Conservation (phyloP, 495 filamentous ascomycete species). For the Glarea lozoyensis region DNA sequence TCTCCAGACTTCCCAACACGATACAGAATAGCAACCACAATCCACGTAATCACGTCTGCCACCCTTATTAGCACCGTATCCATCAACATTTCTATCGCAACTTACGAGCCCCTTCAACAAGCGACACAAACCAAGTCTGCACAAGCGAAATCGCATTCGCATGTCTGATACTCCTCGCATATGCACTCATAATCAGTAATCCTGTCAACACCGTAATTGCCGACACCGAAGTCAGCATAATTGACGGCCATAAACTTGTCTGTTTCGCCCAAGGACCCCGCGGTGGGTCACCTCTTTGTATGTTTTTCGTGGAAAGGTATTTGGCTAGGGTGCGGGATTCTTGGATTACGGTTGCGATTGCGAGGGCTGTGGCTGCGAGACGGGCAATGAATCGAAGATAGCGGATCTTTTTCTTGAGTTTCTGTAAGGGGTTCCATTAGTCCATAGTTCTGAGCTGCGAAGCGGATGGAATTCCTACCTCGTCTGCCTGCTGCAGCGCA, state of each 20-base stretch:
- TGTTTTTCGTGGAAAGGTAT: constrained; percentile 2
- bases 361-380: constrained; percentile 1
- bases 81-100: no score
- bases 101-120: constrained; percentile 2
- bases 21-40: constrained; percentile 12
- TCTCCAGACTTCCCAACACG: constrained; percentile 7
- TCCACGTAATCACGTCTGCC: constrained; percentile 8
- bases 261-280: constrained; percentile 12
- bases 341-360: constrained; percentile 2
- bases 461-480: no score
- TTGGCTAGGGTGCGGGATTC: constrained; percentile 5
- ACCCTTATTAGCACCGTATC: no score
- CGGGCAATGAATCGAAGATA: constrained; percentile 6
- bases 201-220: constrained; percentile 7
- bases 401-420: constrained; percentile 9
- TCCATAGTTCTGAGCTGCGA: no score
- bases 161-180: constrained; percentile 1
- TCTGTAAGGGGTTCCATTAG: no score
- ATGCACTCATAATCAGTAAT: constrained; percentile 1
- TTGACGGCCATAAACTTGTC: constrained; percentile 10
- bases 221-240: constrained; percentile 4
- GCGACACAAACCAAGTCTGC: neutral
- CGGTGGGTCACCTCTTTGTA: neutral
- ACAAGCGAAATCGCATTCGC: constrained; percentile 7
- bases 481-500: no score